phyloP scores from a whole-genome alignment of 352 stramenopile genomes.

The Phytophthora pseudosyringae region DNA sequence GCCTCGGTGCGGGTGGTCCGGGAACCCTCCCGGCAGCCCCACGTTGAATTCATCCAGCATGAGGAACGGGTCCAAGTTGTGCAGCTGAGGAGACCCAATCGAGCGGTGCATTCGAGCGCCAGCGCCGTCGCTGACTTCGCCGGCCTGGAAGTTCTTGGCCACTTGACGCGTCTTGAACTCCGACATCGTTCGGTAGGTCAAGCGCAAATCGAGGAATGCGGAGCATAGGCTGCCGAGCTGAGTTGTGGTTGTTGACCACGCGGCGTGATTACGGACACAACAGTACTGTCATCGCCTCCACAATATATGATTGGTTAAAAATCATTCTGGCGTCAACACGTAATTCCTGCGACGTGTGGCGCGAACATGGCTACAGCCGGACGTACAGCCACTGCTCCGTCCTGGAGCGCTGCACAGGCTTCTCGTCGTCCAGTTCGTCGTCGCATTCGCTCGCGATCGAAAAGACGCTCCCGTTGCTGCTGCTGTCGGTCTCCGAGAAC shows the following conservation, averaged over 20 bases:
- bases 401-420: conserved; percentile 1
- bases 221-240: background rate
- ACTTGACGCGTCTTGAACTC: conserved; percentile 38
- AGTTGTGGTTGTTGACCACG: conserved; percentile 4
- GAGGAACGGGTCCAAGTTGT: conserved; percentile 52
- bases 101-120: conserved; percentile 55
- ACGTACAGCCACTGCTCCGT: conserved; percentile 37
- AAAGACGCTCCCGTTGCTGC: conserved; percentile 14
- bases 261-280: conserved; percentile 9
- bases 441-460: conserved; percentile 11
- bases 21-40: conserved; percentile 75
- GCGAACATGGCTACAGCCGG: conserved; percentile 24
- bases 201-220: conserved; percentile 17
- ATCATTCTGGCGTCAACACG: background rate
- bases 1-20: conserved; percentile 89
- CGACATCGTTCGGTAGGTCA: conserved; percentile 12
- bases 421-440: conserved; percentile 6
- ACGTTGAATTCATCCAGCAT: conserved; percentile 55
- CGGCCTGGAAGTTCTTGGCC: conserved; percentile 48
- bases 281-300: conserved; percentile 7
- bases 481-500: conserved; percentile 31
- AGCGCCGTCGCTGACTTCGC: conserved; percentile 48
- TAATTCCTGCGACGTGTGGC: conserved; percentile 7
- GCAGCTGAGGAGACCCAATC: conserved; percentile 45
- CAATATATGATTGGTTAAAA: conserved; percentile 13